Evolutionary conservation across 2,329 filamentous ascomycete species (phyloP).

Genomic region (Alternaria ventricosa): DNA sequence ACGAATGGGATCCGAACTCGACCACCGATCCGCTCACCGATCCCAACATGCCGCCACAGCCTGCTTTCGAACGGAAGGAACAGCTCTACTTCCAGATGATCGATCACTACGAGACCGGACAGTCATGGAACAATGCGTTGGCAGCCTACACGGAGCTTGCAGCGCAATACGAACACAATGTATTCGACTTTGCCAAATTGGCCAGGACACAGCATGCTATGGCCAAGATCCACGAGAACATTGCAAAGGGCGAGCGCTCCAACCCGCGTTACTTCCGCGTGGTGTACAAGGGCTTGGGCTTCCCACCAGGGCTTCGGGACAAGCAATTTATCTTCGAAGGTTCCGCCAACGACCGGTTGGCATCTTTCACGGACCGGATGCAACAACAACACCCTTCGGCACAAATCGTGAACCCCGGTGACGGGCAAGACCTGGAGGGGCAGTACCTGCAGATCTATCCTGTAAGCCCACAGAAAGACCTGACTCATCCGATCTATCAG

Average conservation of each 20-base stretch:
- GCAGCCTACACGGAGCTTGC: constrained; percentile 90
- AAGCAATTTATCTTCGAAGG: constrained; percentile 95
- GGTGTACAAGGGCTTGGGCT: constrained; percentile 86
- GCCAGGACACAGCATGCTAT: constrained; percentile 89
- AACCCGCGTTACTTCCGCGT: constrained; percentile 91
- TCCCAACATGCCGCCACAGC: constrained; percentile 81
- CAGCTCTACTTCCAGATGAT: constrained; percentile 93
- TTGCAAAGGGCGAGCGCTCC: constrained; percentile 79
- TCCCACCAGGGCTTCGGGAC: constrained; percentile 79
- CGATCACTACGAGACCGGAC: constrained; percentile 91
- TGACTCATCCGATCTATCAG: constrained; percentile 84
- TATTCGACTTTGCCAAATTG: constrained; percentile 91
- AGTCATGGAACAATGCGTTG: constrained; percentile 88
- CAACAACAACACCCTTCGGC: constrained; percentile 88
- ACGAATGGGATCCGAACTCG: constrained; percentile 82
- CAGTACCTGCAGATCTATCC: constrained; percentile 86
- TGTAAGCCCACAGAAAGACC: constrained; percentile 81
- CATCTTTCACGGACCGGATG: constrained; percentile 87
- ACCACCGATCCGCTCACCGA: constrained; percentile 71
- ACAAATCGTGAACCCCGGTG: constrained; percentile 74
- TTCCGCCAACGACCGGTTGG: constrained; percentile 74
- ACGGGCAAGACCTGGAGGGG: constrained; percentile 82
- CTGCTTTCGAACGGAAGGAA: constrained; percentile 91
- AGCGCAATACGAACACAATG: constrained; percentile 85
- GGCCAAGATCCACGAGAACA: constrained; percentile 87